Conservation (phyloP, 2,329 filamentous ascomycete species). For the Cryphonectria japonica region DNA sequence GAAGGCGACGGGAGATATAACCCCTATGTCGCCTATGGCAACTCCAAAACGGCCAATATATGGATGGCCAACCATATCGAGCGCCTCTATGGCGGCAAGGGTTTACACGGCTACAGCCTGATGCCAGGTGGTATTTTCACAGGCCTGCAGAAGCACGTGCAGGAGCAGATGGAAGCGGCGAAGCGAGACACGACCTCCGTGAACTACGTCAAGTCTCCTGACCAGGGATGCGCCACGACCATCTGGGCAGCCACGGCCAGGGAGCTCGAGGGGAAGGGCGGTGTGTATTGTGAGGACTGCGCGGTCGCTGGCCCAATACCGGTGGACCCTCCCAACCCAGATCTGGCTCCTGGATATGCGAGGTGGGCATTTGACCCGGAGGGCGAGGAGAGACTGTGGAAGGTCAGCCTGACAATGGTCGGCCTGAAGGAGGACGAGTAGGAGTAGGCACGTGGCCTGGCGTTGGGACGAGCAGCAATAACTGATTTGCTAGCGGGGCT, state of each 20-base stretch:
- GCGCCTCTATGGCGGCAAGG: conserved; percentile 44
- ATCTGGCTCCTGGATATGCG: conserved; percentile 28
- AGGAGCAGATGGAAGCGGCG: conserved; percentile 28
- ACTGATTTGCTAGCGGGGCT: not conserved
- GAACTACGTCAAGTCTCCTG: conserved; percentile 38
- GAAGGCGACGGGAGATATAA: conserved; percentile 39
- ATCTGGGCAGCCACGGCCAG: conserved; percentile 44
- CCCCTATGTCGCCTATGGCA: conserved; percentile 43
- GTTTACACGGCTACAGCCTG: conserved; percentile 47
- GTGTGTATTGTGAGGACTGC: conserved; percentile 47
- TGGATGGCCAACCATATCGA: conserved; percentile 52
- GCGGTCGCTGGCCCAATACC: conserved; percentile 36
- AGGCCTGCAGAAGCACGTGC: conserved; percentile 36
- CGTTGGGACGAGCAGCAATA: not conserved
- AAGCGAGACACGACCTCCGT: conserved; percentile 28
- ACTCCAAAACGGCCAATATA: conserved; percentile 51
- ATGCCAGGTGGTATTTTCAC: conserved; percentile 49
- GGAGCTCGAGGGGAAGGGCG: conserved; percentile 46
- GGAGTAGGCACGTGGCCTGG: not conserved
- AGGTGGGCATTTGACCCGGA: conserved; percentile 41
- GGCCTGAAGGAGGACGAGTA: conserved; percentile 30
- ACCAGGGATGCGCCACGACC: conserved; percentile 49
- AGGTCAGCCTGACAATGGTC: conserved; percentile 39
- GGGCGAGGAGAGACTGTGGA: conserved; percentile 45
- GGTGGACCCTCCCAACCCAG: not conserved